These are phyloP conservation scores for Neospermospora avenae DNA, from an alignment of 2,329 filamentous ascomycete genomes.

Conservation along the genomic window DNA sequence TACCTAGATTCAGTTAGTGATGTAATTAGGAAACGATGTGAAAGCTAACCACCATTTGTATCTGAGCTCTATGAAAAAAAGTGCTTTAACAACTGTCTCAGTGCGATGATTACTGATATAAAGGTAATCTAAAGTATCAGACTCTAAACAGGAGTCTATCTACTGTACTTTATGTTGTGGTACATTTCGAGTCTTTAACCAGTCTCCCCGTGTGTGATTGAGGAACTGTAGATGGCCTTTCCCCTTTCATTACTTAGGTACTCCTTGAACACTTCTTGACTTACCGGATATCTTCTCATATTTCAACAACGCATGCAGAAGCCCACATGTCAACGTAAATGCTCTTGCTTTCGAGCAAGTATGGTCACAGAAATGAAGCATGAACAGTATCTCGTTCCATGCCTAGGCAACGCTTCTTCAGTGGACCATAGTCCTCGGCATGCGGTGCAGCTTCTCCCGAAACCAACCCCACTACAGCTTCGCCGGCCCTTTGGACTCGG, in stretches of 20 bases:
- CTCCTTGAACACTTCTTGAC: not conserved
- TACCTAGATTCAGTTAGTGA: too few relatives aligned
- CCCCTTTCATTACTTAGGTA: not conserved
- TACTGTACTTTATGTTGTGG: too few relatives aligned
- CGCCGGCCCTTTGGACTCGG: not conserved
- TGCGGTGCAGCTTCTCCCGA: constrained; percentile 6
- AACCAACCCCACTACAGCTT: constrained; percentile 4
- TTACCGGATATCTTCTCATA: not conserved
- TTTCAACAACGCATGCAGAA: not conserved
- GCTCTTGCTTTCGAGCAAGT: not conserved
- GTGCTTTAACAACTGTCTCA: too few relatives aligned
- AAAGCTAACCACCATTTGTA: too few relatives aligned
- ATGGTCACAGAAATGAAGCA: not conserved
- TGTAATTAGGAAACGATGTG: too few relatives aligned
- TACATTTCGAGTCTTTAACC: too few relatives aligned
- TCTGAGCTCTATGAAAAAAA: too few relatives aligned
- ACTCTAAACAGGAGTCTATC: too few relatives aligned
- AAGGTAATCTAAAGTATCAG: too few relatives aligned
- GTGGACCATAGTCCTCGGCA: not conserved
- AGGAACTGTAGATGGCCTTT: too few relatives aligned
- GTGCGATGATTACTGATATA: not conserved
- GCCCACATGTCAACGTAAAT: not conserved
- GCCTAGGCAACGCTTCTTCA: not conserved
- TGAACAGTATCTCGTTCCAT: not conserved
- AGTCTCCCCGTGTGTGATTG: too few relatives aligned